Conservation (phyloP, 257 asterid genomes). For the Scutellaria baicalensis region DNA sequence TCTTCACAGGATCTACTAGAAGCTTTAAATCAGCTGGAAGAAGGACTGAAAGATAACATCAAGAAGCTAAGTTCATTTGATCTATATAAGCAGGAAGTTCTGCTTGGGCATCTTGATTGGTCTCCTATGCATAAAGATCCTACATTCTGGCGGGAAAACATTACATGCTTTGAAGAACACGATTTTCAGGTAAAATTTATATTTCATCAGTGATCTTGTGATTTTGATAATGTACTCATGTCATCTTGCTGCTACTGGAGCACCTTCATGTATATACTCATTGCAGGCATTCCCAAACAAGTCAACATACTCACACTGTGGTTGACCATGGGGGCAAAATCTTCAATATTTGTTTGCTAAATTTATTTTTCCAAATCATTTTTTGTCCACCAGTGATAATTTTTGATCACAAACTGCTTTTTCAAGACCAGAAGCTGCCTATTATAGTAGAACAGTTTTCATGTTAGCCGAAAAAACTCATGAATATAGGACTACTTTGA, state of each 20-base stretch:
- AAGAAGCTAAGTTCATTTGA: constrained; percentile 77
- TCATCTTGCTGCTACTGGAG: constrained; percentile 4
- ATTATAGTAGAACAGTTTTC: background rate
- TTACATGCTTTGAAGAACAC: constrained; percentile 64
- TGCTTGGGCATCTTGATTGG: constrained; percentile 94
- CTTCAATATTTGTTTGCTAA: background rate
- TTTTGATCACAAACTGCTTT: background rate
- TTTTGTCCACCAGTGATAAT: background rate
- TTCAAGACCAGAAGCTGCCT: background rate
- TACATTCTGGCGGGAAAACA: constrained; percentile 73
- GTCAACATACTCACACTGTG: background rate
- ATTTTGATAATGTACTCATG: background rate
- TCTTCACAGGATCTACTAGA: constrained; percentile 68
- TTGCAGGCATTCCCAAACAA: background rate
- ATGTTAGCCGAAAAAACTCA: background rate
- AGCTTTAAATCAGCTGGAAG: constrained; percentile 70
- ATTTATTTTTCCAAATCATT: background rate
- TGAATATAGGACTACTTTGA: background rate
- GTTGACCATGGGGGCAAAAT: background rate
- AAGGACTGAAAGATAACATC: constrained; percentile 63
- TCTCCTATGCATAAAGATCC: constrained; percentile 92
- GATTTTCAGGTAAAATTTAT: constrained; percentile 67
- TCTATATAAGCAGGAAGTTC: constrained; percentile 81
- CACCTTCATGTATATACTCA: background rate
- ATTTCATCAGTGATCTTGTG: background rate